Evolutionary conservation across 495 filamentous ascomycete species (phyloP), one percentile per base, ranked within the genome.

Genomic region (Talaromyces proteolyticus): DNA sequence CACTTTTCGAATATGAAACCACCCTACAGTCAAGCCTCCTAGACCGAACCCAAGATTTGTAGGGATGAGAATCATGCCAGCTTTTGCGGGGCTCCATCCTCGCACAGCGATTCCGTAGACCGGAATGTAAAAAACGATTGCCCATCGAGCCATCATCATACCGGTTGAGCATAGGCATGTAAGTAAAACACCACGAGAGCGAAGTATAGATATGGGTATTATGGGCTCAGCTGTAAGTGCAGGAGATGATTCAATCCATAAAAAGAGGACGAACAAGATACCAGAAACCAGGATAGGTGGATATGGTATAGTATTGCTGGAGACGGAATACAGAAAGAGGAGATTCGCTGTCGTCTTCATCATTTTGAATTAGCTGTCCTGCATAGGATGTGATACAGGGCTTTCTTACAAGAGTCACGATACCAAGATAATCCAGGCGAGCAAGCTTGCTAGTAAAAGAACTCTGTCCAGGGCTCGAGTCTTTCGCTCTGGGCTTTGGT

Each of bases 101-200:
- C 79, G 77, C 0, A 91, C 81, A 3, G 85, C 82, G 48, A 91
- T 78, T 5, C 85, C 80, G 55, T 87, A 89, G 23, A 85, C 78
- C 0, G 88, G 88, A 0, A 81, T 74, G 68, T 85, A 91, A 64
- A 89, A 90, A 6, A 92, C 68, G n/a, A 91, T 75, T 4, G 72
- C 68, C 86, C 86, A 91, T 37, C 87, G 82, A 4, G 84, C 74
- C 63, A 85, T 80, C 86, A 90, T 90, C 57, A 87, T 77, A 22
- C 79, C 77, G 0, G 87, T 70, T 36, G 86, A 85, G 1, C 81
- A 73, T 14, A 89, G 44, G 56, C 86, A 90, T 8, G 82, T 84
- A 10, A 89, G 59, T 2, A 89, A 63, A 2, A 84, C 80, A 23
- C 79, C 81, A 14, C 83, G 77, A 42, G 80, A 81, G 29, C 68